A percentile compares a stretch with the other conserved stretches of the same genome.
Evolutionary conservation across 139 green algal genomes (phyloP).

Genomic region (Picochlorum sp.): DNA sequence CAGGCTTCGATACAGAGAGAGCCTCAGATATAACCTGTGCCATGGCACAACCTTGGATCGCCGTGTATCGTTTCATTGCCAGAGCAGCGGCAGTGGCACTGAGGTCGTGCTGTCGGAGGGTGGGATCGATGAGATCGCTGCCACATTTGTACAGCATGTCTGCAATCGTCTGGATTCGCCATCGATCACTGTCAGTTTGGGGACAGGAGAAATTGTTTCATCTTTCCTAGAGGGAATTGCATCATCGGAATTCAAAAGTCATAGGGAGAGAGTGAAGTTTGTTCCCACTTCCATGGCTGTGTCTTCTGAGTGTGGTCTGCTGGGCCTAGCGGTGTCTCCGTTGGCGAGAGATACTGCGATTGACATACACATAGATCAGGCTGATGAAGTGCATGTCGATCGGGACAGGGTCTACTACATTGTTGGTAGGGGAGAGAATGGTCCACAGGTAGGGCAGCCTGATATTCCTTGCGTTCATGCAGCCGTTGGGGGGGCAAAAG

Average conservation of each 20-base stretch:
- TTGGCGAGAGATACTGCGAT: constrained; percentile 10
- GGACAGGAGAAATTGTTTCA: neutral
- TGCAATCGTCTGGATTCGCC: too few species aligned
- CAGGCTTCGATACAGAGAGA: too few species aligned
- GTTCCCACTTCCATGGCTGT: constrained; percentile 27
- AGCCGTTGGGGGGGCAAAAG: constrained; percentile 9
- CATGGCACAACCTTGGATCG: too few species aligned
- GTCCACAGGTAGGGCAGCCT: constrained; percentile 16
- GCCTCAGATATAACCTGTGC: too few species aligned
- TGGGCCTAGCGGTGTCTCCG: constrained; percentile 27
- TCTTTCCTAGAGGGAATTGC: too few species aligned
- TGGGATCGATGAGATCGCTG: too few species aligned
- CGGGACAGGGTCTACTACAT: constrained; percentile 11
- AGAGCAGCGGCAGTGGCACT: too few species aligned
- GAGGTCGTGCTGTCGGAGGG: too few species aligned
- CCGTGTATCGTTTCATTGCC: too few species aligned
- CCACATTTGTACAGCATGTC: too few species aligned
- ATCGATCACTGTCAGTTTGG: neutral
- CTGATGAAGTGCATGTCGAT: constrained; percentile 14
- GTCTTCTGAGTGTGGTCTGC: constrained; percentile 31
- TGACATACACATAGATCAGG: constrained; percentile 20
- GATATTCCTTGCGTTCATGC: constrained; percentile 9
- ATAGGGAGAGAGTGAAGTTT: constrained; percentile 21
- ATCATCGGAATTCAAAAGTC: neutral
- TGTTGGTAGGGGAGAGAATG: constrained; percentile 10